Conservation (phyloP, 257 asterid genomes). For the Jaltomata sinuosa region DNA sequence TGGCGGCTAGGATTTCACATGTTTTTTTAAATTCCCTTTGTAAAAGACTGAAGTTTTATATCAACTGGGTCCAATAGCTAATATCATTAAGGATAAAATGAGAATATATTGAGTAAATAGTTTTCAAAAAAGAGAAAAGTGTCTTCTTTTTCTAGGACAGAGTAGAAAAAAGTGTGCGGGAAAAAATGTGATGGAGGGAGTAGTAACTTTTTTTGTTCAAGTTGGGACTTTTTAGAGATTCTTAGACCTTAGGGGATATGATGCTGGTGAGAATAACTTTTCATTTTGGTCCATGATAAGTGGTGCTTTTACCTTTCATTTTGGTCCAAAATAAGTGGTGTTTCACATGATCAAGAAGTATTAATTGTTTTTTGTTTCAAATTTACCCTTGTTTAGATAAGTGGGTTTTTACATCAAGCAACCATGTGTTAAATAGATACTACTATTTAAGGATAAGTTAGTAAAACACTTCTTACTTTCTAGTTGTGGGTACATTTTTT, state of each 20-base stretch:
- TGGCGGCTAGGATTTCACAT: too few species aligned
- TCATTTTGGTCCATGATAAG: too few species aligned
- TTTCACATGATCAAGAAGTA: not conserved
- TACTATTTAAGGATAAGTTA: not conserved
- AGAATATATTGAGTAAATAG: too few species aligned
- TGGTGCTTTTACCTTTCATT: not conserved
- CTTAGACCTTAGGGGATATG: not conserved
- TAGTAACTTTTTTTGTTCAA: not conserved
- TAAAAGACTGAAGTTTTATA: not conserved
- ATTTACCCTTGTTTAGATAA: not conserved
- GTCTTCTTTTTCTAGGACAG: too few species aligned
- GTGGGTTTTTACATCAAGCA: not conserved
- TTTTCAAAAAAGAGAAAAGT: too few species aligned
- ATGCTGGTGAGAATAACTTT: not conserved
- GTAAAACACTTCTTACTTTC: not conserved
- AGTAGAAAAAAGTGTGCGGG: not conserved
- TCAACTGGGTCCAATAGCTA: too few species aligned
- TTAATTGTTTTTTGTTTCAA: not conserved
- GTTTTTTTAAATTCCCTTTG: not conserved
- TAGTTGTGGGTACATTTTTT: not conserved
- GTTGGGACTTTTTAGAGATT: not conserved
- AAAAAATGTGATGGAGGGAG: not conserved
- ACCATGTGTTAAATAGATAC: not conserved
- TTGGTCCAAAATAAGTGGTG: not conserved
- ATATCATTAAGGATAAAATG: too few species aligned